phyloP scores from a whole-genome alignment of 768 basidiomycete genomes.

The Tylopilus cervinicoccineus region DNA sequence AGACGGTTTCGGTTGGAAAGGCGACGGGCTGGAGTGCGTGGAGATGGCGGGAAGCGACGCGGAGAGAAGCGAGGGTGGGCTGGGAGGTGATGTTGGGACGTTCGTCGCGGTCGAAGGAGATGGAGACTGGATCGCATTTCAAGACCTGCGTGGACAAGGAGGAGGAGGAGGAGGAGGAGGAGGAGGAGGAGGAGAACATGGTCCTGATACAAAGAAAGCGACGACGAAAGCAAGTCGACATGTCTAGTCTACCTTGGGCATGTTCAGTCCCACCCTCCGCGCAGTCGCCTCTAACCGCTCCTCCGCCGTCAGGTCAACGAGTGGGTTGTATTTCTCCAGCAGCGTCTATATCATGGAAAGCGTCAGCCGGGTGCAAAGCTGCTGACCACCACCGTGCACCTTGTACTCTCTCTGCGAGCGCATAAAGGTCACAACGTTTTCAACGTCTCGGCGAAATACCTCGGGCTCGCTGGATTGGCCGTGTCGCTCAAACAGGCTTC shows the following conservation, averaged over 20 bases:
- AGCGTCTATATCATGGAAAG: conserved; percentile 46
- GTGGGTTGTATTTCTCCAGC: conserved; percentile 85
- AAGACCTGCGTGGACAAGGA: conserved; percentile 39
- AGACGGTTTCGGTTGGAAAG: conserved; percentile 97
- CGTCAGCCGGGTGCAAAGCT: neutral
- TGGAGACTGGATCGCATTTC: conserved; percentile 58
- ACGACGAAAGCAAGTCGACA: conserved; percentile 8
- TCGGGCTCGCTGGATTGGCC: conserved; percentile 19
- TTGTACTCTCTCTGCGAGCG: conserved; percentile 72
- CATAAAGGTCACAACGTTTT: conserved; percentile 64
- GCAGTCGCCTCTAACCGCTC: conserved; percentile 85
- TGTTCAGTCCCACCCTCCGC: conserved; percentile 79
- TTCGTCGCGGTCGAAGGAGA: conserved; percentile 52
- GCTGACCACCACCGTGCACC: conserved; percentile 35
- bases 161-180: neutral
- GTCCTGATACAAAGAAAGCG: neutral
- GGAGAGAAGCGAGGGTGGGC: conserved; percentile 51
- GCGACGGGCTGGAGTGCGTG: conserved; percentile 58
- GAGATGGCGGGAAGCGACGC: conserved; percentile 50
- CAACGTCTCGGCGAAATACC: conserved; percentile 44
- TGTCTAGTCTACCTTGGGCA: conserved; percentile 45
- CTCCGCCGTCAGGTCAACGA: conserved; percentile 71
- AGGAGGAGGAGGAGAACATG: neutral
- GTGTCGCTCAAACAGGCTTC: conserved; percentile 46
- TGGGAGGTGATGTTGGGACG: conserved; percentile 46